Conservation (phyloP, 495 filamentous ascomycete species). For the Aspergillus nidulans region DNA sequence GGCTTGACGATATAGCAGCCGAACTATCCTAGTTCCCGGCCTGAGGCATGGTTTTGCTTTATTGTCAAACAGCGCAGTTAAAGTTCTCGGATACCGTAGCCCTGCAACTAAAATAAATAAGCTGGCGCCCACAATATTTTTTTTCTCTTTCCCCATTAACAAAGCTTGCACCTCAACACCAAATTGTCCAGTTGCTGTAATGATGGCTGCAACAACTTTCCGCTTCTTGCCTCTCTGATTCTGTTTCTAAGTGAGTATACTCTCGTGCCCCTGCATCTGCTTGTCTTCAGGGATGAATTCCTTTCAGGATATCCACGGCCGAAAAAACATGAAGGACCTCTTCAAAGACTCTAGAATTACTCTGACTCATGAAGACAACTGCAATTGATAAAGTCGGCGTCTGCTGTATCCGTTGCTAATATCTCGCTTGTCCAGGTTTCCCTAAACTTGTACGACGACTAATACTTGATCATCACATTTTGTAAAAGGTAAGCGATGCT, state of each 20-base stretch:
- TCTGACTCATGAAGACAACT: constrained; percentile 43
- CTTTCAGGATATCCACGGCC: constrained; percentile 77
- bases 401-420: constrained; percentile 6
- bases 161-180: constrained; percentile 20
- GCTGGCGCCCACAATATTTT: constrained; percentile 33
- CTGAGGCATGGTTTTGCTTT: constrained; percentile 7
- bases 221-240: background rate
- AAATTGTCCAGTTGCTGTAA: background rate
- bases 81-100: constrained; percentile 14
- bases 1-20: no score
- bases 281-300: constrained; percentile 48
- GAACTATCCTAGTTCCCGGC: no score
- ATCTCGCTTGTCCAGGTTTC: background rate
- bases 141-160: constrained; percentile 34
- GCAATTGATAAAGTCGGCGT: background rate
- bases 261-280: background rate
- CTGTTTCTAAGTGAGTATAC: background rate
- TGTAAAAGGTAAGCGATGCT: constrained; percentile 21
- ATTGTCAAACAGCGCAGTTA: constrained; percentile 17
- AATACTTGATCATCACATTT: constrained; percentile 3
- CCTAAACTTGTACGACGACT: background rate
- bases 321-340: constrained; percentile 67
- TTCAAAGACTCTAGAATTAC: constrained; percentile 60
- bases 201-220: background rate
- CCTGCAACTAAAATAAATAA: constrained; percentile 16